Base-by-base conservation (phyloP, 495 filamentous ascomycete species). In the Terfezia claveryi region DNA sequence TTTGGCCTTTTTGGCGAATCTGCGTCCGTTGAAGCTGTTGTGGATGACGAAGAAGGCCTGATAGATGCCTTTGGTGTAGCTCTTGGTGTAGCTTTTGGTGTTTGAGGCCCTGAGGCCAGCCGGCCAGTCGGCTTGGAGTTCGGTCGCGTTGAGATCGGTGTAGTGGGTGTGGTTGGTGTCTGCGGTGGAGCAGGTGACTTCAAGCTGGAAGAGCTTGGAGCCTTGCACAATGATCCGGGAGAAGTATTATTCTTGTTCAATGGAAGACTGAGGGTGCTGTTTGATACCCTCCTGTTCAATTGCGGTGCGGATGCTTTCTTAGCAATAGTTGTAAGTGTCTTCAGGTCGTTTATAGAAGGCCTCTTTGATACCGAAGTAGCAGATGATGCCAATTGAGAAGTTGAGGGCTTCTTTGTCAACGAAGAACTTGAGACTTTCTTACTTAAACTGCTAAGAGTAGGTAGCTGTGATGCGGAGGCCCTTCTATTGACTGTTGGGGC, bases 1-100 rank as follows among this genome's bases (percentile, higher is more conserved):
- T 53, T 53, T 10, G 54, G 53, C 38, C 57, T 83, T 61, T 82
- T 88, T 10, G 76, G 56, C 32, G 58, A 51, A 41, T 63, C 60
- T 7, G 59, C 56, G 49, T 69, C 38, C 49, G 70, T 54, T 58
- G 64, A 38, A 54, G 72, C 62, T 54, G 55, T 54, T 36, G 10
- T 20, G 17, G 41, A 20, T 14, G 14, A 20, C 3, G 61, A 61
- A 37, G 63, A 16, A 23, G 60, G 61, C 10, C 14, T 50, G 36
- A 56, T 55, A 6, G 71, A 69, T 52, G 46, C 37, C 59, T 55
- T 57, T 60, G 41, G 12, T 46, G 38, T 44, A 44, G 38, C 10
- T 56, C 20, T 20, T 20, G 20, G 20, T 20, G 27, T 32, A 32
- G 27, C 27, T 2, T 32, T 32, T 32, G 27, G 27, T 32, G 27